Conservation (phyloP, 176 grass and related monocot species). For the Cenchrus fungigraminus region DNA sequence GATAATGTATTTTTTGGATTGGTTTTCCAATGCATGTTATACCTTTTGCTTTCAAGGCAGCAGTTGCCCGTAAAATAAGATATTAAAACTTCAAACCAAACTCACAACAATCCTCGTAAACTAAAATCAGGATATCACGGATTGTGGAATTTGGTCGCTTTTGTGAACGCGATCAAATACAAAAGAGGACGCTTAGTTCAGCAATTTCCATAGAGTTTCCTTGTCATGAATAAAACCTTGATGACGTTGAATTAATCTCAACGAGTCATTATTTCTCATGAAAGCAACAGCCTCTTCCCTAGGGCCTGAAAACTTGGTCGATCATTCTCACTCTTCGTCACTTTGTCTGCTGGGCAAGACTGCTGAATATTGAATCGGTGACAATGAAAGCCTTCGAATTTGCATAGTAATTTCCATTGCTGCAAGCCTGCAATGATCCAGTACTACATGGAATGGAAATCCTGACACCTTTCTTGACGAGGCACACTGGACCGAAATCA, state of each 20-base stretch:
- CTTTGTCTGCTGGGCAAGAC: neutral
- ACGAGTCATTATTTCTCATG: no score
- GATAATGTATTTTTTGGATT: constrained; percentile 1
- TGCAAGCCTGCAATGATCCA: neutral
- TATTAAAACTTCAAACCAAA: constrained; percentile 24
- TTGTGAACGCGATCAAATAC: neutral
- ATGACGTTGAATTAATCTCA: neutral
- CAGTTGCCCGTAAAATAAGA: neutral
- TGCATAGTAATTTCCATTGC: neutral
- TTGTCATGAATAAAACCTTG: neutral
- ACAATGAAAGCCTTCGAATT: neutral
- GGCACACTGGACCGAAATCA: neutral
- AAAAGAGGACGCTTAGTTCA: neutral
- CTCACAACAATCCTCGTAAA: neutral
- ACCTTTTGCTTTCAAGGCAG: neutral
- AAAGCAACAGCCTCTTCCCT: neutral
- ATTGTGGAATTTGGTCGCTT: neutral
- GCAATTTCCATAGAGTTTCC: constrained; percentile 22
- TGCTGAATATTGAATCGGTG: neutral
- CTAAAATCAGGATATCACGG: neutral
- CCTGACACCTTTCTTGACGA: neutral
- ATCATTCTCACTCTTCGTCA: neutral
- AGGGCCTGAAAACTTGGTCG: neutral
- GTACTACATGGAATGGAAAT: no score
- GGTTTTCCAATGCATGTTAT: neutral